Conservation (phyloP, 345 rosid species). For the Eucalyptus rudis region DNA sequence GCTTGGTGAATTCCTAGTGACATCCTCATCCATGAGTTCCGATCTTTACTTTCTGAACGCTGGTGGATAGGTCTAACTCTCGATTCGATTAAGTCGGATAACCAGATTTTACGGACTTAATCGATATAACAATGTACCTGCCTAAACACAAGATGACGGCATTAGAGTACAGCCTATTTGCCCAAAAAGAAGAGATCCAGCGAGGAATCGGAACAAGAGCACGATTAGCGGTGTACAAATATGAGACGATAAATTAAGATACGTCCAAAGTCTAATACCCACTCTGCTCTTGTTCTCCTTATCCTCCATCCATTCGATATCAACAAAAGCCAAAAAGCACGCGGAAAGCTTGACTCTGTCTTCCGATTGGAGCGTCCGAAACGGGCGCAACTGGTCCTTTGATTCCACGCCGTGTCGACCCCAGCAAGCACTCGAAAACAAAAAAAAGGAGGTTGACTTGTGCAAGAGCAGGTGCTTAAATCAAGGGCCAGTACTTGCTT, state of each 20-base stretch:
- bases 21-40: not conserved
- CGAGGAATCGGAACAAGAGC: not conserved
- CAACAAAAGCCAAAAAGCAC: not conserved
- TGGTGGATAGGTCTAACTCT: not conserved
- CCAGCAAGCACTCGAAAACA: not conserved
- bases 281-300: not conserved
- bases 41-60: fast-evolving
- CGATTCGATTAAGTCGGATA: not conserved
- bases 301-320: not conserved
- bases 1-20: constrained; percentile 33
- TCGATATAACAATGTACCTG: not conserved
- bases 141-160: not conserved
- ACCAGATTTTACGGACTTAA: not conserved
- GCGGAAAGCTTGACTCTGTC: not conserved
- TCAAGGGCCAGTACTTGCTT: not conserved
- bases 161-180: not conserved
- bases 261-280: not conserved
- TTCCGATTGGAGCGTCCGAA: not conserved
- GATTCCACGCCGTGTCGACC: not conserved
- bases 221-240: not conserved
- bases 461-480: not conserved
- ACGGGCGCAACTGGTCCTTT: not conserved
- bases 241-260: not conserved
- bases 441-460: not conserved
- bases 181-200: not conserved